These are phyloP conservation scores for Crucihimalaya himalaica DNA, from an alignment of 345 rosid genomes.

Conservation along the genomic window DNA sequence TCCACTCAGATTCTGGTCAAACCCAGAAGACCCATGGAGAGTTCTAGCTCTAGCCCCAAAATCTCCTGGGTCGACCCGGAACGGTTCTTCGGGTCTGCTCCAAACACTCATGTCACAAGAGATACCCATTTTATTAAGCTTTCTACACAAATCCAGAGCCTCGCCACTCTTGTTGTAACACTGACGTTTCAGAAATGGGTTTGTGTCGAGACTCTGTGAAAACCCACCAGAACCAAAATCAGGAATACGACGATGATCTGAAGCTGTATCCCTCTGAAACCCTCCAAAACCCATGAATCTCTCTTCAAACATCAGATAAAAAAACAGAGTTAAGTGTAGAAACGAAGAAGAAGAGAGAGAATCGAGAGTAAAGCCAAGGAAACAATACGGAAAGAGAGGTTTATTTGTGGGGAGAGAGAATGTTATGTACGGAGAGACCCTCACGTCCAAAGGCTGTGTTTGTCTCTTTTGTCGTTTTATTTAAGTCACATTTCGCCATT, in stretches of 20 bases:
- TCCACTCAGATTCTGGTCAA: slow-evolving; percentile 13
- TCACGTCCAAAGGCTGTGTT: neutral
- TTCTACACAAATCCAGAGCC: slow-evolving; percentile 45
- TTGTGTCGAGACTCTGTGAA: slow-evolving; percentile 11
- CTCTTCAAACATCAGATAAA: slow-evolving; percentile 37
- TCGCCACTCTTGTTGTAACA: slow-evolving; percentile 23
- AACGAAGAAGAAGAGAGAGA: neutral
- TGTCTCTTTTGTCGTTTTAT: neutral
- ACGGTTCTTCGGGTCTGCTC: slow-evolving; percentile 30
- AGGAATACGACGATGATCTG: slow-evolving; percentile 36
- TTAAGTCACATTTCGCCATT: neutral
- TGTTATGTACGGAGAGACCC: neutral
- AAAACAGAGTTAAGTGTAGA: slow-evolving; percentile 18
- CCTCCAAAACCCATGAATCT: slow-evolving; percentile 39
- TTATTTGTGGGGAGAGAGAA: neutral
- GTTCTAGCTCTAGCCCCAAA: slow-evolving; percentile 36
- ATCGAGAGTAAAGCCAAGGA: neutral
- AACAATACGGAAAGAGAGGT: neutral
- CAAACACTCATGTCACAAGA: slow-evolving; percentile 39
- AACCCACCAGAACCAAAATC: slow-evolving; percentile 22
- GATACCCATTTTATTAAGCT: slow-evolving; percentile 49
- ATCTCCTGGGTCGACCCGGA: slow-evolving; percentile 13
- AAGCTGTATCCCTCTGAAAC: slow-evolving; percentile 36
- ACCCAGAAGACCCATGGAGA: slow-evolving; percentile 34
- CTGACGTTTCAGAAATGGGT: slow-evolving; percentile 39